phyloP scores from a whole-genome alignment of 2,329 filamentous ascomycete genomes.

The Aspergillus sp. region DNA sequence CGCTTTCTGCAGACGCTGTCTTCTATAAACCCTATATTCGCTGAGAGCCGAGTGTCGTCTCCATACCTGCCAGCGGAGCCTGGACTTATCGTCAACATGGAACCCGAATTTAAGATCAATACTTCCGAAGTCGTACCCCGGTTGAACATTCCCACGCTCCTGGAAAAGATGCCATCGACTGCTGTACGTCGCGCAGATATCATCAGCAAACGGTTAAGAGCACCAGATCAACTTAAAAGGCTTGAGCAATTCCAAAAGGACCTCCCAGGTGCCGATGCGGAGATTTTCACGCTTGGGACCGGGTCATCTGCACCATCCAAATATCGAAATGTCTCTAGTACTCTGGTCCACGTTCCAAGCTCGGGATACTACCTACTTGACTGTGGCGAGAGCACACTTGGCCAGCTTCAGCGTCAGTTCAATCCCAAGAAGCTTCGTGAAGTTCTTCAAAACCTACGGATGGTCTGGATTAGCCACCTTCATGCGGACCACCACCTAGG shows the following conservation, averaged over 20 bases:
- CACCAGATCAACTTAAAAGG: constrained; percentile 31
- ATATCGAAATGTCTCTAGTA: constrained; percentile 92
- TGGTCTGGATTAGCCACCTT: constrained; percentile 90
- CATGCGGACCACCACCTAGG: constrained; percentile 97
- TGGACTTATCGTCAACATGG: constrained; percentile 46
- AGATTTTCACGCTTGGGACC: constrained; percentile 85
- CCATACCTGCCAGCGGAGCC: constrained; percentile 39
- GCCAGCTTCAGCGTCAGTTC: constrained; percentile 77
- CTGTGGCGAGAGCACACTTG: constrained; percentile 87
- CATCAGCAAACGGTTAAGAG: constrained; percentile 28
- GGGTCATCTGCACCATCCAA: constrained; percentile 88
- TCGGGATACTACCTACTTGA: constrained; percentile 89
- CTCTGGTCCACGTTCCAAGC: constrained; percentile 78
- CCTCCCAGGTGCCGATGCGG: constrained; percentile 72
- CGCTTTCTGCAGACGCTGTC: constrained; percentile 40
- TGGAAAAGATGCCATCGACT: constrained; percentile 27
- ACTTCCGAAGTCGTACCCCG: constrained; percentile 27
- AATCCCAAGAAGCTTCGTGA: constrained; percentile 62
- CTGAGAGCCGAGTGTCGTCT: constrained; percentile 6
- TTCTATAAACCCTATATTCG: constrained; percentile 5
- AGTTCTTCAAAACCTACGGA: constrained; percentile 75
- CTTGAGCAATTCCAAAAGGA: constrained; percentile 55
- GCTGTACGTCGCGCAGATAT: constrained; percentile 30
- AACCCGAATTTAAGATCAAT: constrained; percentile 45
- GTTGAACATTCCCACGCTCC: constrained; percentile 24